A percentile compares a stretch with the other conserved stretches of the same genome.
Conservation (phyloP, 2,329 filamentous ascomycete species). For the Hymenoscyphus occultus region DNA sequence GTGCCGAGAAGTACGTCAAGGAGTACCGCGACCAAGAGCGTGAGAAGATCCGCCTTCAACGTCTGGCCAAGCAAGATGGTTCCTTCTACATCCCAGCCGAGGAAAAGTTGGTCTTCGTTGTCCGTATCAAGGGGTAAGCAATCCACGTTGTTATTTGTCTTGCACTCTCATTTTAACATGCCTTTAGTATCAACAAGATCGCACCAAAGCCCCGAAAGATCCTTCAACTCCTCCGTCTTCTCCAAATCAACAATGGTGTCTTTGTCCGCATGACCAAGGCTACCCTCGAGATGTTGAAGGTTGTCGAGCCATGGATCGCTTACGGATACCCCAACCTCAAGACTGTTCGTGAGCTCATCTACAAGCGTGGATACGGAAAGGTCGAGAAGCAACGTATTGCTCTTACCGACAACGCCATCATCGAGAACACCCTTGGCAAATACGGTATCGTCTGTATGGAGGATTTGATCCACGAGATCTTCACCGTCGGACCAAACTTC, state of each 20-base stretch:
- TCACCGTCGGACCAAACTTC: conserved; percentile 98
- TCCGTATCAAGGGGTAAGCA: conserved; percentile 94
- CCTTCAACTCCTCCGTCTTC: conserved; percentile 96
- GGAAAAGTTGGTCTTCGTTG: conserved; percentile 93
- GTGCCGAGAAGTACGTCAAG: conserved; percentile 99
- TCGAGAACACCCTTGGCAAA: conserved; percentile 95
- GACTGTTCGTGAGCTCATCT: conserved; percentile 97
- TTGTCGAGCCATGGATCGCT: conserved; percentile 98
- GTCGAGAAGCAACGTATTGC: conserved; percentile 96
- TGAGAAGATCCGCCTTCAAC: conserved; percentile 92
- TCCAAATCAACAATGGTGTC: conserved; percentile 99
- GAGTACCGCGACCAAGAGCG: conserved; percentile 98
- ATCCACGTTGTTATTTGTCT: background rate
- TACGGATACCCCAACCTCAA: conserved; percentile 99
- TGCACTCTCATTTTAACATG: conserved; percentile 12
- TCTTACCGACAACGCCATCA: conserved; percentile 95
- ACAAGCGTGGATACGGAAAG: conserved; percentile 99
- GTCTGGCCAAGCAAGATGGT: conserved; percentile 86
- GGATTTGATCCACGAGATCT: conserved; percentile 99
- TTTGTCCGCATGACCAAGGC: conserved; percentile 98
- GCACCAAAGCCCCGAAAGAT: conserved; percentile 99
- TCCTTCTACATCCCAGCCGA: conserved; percentile 93
- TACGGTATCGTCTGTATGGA: conserved; percentile 99
- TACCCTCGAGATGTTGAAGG: conserved; percentile 93
- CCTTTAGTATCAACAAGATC: conserved; percentile 99